Evolutionary conservation across 768 basidiomycete species (phyloP), one percentile per base, ranked within the genome.

Genomic region (Dioszegia crocea): DNA sequence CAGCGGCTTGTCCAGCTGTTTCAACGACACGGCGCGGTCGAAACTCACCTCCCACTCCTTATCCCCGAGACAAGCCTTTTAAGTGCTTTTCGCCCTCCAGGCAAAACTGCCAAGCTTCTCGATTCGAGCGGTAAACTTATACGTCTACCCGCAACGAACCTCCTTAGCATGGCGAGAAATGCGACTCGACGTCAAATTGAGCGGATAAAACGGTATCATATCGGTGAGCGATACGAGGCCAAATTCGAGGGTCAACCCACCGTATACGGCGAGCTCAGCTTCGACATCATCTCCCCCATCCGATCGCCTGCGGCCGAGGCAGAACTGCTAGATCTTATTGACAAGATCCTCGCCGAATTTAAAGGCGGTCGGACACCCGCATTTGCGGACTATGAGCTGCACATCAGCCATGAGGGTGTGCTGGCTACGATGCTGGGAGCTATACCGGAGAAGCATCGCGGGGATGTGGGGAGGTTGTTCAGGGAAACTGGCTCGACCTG

Each of bases 21-120:
- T 76, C 84, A 86, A 36, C 81, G 93, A 4, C 93, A 93, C 69
- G 93, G 93, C 5, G 92, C 93, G 2, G 84, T 94, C 1, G 85
- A 91, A 62, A 86, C 87, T 77, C 88, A 89, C 65, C 87, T 91
- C 0, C 87, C 91, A 0, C 76, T 93, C n/a, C 80, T 96, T 11
- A 84, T 90, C 74, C 92, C 78, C 1, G 73, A 77, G 12, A 77
- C 76, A 3, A 57, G 88, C 0, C 80, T 84, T 1, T 80, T 83
- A 47, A 82, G 43, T 43, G 59, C 85, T 29, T 78, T 81, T 2
- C 83, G 84, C 17, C 84, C 86, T 1, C 83, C 84, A 21, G 81
- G 82, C 40, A 83, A 81, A 6, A 84, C 86, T 27, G 88, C 87
- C 2, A 80, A 84, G 5, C 84, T 90, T 63, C 82, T 97, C 29